Conservation (phyloP, 2,329 filamentous ascomycete genomes). For the Epichloe gansuensis region DNA sequence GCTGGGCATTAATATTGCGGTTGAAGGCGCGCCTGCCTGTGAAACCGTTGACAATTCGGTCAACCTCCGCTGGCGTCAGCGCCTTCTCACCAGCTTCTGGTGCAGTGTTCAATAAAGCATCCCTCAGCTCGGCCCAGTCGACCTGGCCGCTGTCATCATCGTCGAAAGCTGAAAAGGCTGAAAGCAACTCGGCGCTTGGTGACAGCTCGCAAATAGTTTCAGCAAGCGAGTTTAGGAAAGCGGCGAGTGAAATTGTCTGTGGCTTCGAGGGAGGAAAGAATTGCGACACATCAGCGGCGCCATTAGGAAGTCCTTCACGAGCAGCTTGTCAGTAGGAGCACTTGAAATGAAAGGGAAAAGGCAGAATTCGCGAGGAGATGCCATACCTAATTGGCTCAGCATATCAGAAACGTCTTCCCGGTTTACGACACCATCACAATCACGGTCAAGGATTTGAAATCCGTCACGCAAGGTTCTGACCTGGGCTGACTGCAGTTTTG, state of each 20-base stretch:
- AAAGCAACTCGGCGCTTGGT: conserved; percentile 66
- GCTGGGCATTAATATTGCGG: conserved; percentile 40
- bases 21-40: conserved; percentile 74
- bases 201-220: conserved; percentile 63
- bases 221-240: conserved; percentile 75
- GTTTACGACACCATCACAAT: conserved; percentile 74
- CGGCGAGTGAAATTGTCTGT: conserved; percentile 68
- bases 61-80: conserved; percentile 63
- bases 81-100: conserved; percentile 58
- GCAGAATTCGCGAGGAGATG: neutral
- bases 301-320: conserved; percentile 57
- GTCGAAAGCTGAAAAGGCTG: conserved; percentile 90
- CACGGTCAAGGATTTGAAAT: conserved; percentile 84
- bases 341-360: neutral
- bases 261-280: conserved; percentile 70
- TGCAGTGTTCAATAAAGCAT: conserved; percentile 70
- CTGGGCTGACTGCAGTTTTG: conserved; percentile 68
- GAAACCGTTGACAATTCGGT: conserved; percentile 79
- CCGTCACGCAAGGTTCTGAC: conserved; percentile 81
- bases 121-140: conserved; percentile 68
- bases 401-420: conserved; percentile 79
- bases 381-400: conserved; percentile 66
- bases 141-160: conserved; percentile 91
- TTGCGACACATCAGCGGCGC: conserved; percentile 54
- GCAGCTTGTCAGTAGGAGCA: neutral